Evolutionary conservation across 257 asterid genomes (phyloP).

Genomic region (Lavandula angustifolia): DNA sequence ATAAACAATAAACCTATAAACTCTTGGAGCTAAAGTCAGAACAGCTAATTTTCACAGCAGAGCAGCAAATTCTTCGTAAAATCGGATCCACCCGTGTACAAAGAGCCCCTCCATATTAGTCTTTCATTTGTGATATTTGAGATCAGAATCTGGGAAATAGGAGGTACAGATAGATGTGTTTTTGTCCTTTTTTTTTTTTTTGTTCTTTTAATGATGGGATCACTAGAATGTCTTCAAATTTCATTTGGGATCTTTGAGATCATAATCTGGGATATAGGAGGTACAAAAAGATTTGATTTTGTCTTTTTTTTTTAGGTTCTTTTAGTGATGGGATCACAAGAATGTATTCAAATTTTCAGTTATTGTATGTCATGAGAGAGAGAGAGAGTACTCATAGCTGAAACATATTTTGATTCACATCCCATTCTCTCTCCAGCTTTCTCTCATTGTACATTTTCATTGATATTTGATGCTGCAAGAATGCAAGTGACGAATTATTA

Average conservation of each 20-base stretch:
- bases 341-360: too few species aligned
- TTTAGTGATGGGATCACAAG: too few species aligned
- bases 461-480: background rate
- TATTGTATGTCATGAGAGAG: too few species aligned
- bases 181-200: slow-evolving; percentile 11
- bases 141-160: background rate
- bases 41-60: background rate
- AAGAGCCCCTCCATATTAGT: background rate
- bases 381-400: background rate
- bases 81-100: background rate
- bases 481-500: background rate
- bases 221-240: too few species aligned
- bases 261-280: too few species aligned
- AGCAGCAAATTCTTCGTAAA: slow-evolving; percentile 4
- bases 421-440: background rate
- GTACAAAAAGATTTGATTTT: too few species aligned
- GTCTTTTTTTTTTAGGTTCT: too few species aligned
- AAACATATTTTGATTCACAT: background rate
- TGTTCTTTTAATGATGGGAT: slow-evolving; percentile 3
- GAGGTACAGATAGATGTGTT: background rate
- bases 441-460: background rate
- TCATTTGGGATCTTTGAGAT: background rate
- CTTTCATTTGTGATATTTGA: background rate
- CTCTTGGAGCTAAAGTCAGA: slow-evolving; percentile 5
- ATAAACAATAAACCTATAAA: background rate